Base-by-base conservation (phyloP, 805 yeast genomes). In the Yarrowia keelungensis region DNA sequence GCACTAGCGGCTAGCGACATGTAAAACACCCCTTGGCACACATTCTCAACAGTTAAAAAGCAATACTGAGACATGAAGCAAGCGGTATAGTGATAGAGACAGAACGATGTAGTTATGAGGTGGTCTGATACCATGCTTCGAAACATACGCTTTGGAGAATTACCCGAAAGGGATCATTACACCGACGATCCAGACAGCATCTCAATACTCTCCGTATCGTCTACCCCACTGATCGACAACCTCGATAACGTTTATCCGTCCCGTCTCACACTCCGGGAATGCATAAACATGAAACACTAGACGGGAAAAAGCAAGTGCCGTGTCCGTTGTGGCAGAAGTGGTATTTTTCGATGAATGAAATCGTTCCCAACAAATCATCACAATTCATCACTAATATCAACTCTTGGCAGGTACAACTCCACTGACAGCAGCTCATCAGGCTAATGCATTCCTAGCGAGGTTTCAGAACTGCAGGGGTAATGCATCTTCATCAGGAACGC, bases 231-330 rank as follows among this genome's bases (percentile, higher is more conserved):
- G 54, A 49, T 49, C 54, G 19, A 26, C 54, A 32, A 4, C 4
- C 8, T 35, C 39, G 8, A 14, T 49, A 49, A 12, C 14, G 54
- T 49, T 49, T 49, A 49, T 49, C 54, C 54, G 54, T 32, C 39
- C 39, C 50, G 54, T 49, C 54, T 49, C 54, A 49, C 36, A 15
- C 39, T 35, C n/a, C 54, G 54, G 54, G 54, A 49, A 49, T 49
- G 54, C 54, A 49, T 49, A 32, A 26, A 49, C 54, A 49, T 49
- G 54, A 49, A 49, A 49, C 54, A 49, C 22, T 32, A 32, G 38
- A 22, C 54, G 54, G 54, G 54, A 49, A 49, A 49, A 49, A 49
- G 54, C 19, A 49, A 47, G 19, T 19, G 14, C 10, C 9, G n/a
- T 11, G 49, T 22, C 7, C 5, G 14, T 1, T 7, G 19, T 16